Evolutionary conservation across 768 basidiomycete species (phyloP), one percentile per base, ranked within the genome.

Genomic region (Coprinopsis strossmayeri): DNA sequence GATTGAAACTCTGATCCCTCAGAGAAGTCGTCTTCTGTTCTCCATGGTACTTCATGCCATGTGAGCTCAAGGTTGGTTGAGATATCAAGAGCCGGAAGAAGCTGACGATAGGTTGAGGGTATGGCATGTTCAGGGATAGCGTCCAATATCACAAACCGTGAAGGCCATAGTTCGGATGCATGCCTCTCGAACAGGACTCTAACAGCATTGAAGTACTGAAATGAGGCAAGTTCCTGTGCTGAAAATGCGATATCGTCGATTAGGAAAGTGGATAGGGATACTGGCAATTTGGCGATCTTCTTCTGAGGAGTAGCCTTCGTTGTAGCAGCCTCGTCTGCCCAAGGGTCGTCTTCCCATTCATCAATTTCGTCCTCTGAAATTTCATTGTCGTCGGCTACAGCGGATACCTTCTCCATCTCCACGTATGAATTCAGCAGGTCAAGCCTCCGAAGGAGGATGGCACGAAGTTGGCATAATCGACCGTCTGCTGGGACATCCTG

Each of bases 331-430:
- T 27, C 27, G 24, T 88, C 83, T 30, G 71, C 81, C 85, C 86
- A 89, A 11, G 87, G 85, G 61, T 88, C 84, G 56, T 84, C 87
- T 56, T 81, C 79, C 86, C 84, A 87, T 45, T 84, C 85, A 34
- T 79, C 79, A 47, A 73, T 71, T 18, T 71, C 69, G 47, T 74
- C 73, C 45, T 82, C 79, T 9, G 64, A 66, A 10, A 7, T 40
- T 7, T 40, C 46, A 9, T 50, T 46, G 27, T 46, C 37, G 34
- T 60, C 58, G 3, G 49, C 59, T 27, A 57, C 52, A 26, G 59
- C 56, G 21, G 73, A 61, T 1, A 30, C 69, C 53, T 72, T 72
- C 58, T 66, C 76, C 55, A 90, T 73, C 56, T 84, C 76, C 18
- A 77, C 69, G 50, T 75, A 91, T n/a, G 87, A 88, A 53, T 81